Evolutionary conservation across 2,329 filamentous ascomycete genomes (phyloP).

Genomic region (Neonectria sp.): DNA sequence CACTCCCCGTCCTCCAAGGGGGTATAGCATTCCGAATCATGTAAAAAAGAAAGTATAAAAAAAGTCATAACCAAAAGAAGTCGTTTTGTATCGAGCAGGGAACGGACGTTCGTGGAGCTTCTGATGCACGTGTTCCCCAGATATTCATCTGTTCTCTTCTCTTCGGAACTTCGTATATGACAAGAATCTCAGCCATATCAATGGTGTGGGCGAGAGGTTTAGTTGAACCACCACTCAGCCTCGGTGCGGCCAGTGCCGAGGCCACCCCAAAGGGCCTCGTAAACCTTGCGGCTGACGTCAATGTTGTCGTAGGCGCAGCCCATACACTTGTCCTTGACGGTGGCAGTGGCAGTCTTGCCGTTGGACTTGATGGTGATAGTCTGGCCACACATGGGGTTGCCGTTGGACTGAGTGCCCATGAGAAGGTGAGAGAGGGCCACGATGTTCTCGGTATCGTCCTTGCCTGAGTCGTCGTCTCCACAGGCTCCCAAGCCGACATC

Average conservation of each 20-base stretch:
- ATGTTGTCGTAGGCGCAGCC: constrained; percentile 72
- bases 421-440: constrained; percentile 77
- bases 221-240: constrained; percentile 65
- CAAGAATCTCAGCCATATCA: neutral
- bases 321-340: constrained; percentile 82
- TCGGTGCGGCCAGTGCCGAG: constrained; percentile 59
- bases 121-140: constrained; percentile 4
- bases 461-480: constrained; percentile 72
- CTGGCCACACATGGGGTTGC: constrained; percentile 79
- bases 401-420: constrained; percentile 76
- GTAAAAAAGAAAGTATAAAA: constrained; percentile 35
- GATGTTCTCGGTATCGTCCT: constrained; percentile 69
- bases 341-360: constrained; percentile 72
- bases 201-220: constrained; percentile 32
- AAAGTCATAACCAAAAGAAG: constrained; percentile 40
- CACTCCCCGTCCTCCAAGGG: constrained; percentile 38
- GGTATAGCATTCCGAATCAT: constrained; percentile 44
- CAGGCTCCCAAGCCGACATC: constrained; percentile 78
- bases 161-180: neutral
- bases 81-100: constrained; percentile 19
- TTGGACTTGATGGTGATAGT: constrained; percentile 74
- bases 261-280: constrained; percentile 65
- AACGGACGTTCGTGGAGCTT: neutral
- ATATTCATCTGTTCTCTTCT: constrained; percentile 17
- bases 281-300: constrained; percentile 73